phyloP scores from a whole-genome alignment of 257 asterid species.

The Petrea volubilis region DNA sequence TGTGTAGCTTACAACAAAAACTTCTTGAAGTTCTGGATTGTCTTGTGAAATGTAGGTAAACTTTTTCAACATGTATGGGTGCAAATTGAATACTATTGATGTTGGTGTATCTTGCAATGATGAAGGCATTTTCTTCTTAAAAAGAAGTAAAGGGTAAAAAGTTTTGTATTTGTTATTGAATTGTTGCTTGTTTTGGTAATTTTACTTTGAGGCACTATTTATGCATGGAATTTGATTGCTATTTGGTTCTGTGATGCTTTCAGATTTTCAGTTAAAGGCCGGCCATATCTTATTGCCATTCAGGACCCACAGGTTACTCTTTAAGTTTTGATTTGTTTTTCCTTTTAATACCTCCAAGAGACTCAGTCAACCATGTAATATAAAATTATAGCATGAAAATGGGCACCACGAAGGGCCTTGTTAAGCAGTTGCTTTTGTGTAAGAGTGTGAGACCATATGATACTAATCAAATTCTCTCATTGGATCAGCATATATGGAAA shows the following conservation, averaged over 20 bases:
- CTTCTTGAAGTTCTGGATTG: conserved; percentile 4
- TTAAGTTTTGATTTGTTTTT: conserved; percentile 14
- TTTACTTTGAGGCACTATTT: neutral
- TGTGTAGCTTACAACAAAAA: conserved; percentile 13
- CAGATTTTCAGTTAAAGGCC: conserved; percentile 71
- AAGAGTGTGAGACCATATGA: neutral
- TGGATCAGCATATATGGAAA: neutral
- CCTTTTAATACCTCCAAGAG: conserved; percentile 3
- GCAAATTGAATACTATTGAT: conserved; percentile 76
- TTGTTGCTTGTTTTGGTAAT: conserved; percentile 2
- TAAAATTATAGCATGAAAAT: too few species aligned
- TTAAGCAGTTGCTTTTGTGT: neutral
- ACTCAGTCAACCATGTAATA: conserved; percentile 1
- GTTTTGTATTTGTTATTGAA: neutral
- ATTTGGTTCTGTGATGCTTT: conserved; percentile 11
- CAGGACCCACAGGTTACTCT: conserved; percentile 91
- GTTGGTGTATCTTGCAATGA: conserved; percentile 92
- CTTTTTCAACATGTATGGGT: conserved; percentile 87
- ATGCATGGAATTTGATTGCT: neutral
- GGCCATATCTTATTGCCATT: conserved; percentile 66
- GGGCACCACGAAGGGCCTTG: too few species aligned
- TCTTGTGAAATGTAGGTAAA: conserved; percentile 58
- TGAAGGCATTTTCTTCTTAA: conserved; percentile 69
- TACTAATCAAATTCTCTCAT: neutral
- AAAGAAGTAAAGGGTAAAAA: conserved; percentile 71